These are phyloP conservation scores for Talaromyces islandicus DNA, from an alignment of 2,329 filamentous ascomycete species.

Conservation along the genomic window DNA sequence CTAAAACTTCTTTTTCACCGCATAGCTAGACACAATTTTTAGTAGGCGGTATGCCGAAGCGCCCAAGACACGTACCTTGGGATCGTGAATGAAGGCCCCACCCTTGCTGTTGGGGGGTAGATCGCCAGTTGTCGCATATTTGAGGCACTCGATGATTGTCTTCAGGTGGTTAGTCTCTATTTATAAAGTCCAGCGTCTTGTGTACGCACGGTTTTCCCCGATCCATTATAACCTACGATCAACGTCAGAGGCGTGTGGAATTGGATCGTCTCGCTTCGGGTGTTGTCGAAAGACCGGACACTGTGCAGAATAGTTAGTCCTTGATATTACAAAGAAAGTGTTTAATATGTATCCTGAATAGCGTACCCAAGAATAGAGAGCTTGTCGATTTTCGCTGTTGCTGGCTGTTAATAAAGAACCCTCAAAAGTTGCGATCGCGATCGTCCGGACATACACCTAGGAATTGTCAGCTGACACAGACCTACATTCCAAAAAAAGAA, in stretches of 20 bases:
- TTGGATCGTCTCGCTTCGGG: constrained; percentile 68
- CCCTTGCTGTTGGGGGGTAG: constrained; percentile 83
- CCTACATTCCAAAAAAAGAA: background rate
- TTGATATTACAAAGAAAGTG: background rate
- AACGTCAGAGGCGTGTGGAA: constrained; percentile 89
- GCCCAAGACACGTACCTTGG: constrained; percentile 54
- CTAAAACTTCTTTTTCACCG: constrained; percentile 81
- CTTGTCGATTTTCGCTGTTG: constrained; percentile 75
- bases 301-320: constrained; percentile 26
- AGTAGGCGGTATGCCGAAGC: no score
- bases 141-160: constrained; percentile 97
- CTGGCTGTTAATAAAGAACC: constrained; percentile 1
- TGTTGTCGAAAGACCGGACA: constrained; percentile 79
- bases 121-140: constrained; percentile 93
- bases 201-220: constrained; percentile 73
- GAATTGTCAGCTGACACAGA: background rate
- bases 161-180: constrained; percentile 16
- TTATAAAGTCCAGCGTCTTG: background rate
- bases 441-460: constrained; percentile 9
- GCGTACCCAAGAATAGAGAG: constrained; percentile 71
- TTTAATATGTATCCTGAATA: background rate
- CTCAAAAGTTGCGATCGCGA: background rate
- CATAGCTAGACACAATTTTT: constrained; percentile 48
- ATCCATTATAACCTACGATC: constrained; percentile 96
- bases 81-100: constrained; percentile 93